Evolutionary conservation across 2,329 filamentous ascomycete species (phyloP), one percentile per base, ranked within the genome.

Genomic region (Arthroderma uncinatum): DNA sequence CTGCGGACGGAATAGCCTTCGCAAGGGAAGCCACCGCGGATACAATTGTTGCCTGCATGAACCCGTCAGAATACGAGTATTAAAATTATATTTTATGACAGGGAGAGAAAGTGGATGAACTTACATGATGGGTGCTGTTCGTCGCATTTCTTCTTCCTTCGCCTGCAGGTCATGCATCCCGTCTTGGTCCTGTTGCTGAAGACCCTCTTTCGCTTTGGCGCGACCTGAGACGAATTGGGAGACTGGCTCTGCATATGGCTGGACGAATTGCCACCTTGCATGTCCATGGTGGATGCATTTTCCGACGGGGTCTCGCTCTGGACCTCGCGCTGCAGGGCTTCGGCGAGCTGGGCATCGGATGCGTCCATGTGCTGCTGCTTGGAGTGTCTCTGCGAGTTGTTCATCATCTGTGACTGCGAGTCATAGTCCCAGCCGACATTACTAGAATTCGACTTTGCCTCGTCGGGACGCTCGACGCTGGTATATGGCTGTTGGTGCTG

Each of bases 181-280:
- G 91, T 96, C 74, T 97, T 97, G 19, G 92, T 96, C 59, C 92
- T 82, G 71, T 96, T 95, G 74, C 89, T 95, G 67, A 96, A 97
- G 67, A 77, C 74, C 19, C 76, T 71, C 59, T 79, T 79, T 58
- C 76, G 69, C 62, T 78, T 74, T 12, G 70, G 67, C 58, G 57
- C 48, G 33, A 28, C 28, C 7, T 55, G 58, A 9, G 56, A 54
- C 25, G 55, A 53, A 4, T 30, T 28, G 39, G 57, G 58, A 33
- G 55, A 30, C 30, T 60, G 58, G 10, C 21, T 57, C 8, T 57
- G 53, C 7, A 53, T 21, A 48, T 60, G 57, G 14, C 48, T 53
- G 4, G 48, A 36, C n/a, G 48, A 40, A 12, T 19, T 21, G 16
- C 21, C 21, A 12, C 21, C 33, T 23, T 53, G 30, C 50, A 53